Evolutionary conservation across 768 basidiomycete species (phyloP), one percentile per base, ranked within the genome.

Genomic region (Pholiota conissans): DNA sequence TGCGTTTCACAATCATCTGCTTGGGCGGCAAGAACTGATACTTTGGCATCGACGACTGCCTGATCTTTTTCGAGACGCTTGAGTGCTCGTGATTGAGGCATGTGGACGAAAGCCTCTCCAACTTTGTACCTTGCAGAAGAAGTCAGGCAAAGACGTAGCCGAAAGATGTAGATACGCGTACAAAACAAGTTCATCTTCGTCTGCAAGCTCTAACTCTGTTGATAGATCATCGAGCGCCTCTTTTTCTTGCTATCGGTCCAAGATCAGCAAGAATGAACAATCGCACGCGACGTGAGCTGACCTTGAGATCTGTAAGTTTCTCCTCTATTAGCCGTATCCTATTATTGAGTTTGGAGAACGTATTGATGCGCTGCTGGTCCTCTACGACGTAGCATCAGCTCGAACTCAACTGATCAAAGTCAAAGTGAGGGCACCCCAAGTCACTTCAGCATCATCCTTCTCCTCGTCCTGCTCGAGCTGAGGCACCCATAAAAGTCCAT

Each of bases 301-400:
- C 95, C 82, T 91, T 91, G 65, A 94, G 80, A 24, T 73, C 74
- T 54, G 85, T 80, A 28, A 95, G 79, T 53, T 84, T 86, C 60
- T 88, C 91, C 64, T 91, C 85, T 34, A 93, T 78, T 26, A 79
- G 78, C 6, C 85, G 80, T 57, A 91, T 72, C 47, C 94, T 85
- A 7, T 86, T 87, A 65, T 96, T 97, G 35, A 95, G 78, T 70
- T 93, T 95, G 0, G 94, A 96, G 70, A 98, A 97, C 0, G 84
- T 79, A 74, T 89, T 96, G 74, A 98, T 98, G 27, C 85, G 84
- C 63, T 94, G 87, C 71, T 98, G 95, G 70, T 95, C 93, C 79
- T 85, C 84, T 89, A 64, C 22, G 28, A 53, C 46, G 35, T 52
- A 56, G 62, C 35, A 59, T 63, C 32, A 59, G 55, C 40, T n/a